Conservation (phyloP, 371 early-diverging fungal genomes). For the Rhizopus arrhizus region DNA sequence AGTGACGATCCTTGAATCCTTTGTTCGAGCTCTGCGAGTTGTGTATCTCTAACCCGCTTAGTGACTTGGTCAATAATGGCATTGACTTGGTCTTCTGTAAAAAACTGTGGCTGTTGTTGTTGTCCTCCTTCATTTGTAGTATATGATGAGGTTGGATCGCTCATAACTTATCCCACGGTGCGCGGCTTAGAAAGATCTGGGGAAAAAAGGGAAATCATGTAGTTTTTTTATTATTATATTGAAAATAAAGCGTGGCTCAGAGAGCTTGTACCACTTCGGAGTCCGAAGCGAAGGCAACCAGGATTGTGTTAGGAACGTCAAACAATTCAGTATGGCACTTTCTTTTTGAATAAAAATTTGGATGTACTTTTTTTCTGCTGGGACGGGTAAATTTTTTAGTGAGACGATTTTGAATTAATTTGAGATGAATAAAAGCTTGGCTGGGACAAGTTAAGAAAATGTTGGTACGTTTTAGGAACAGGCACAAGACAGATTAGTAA, state of each 20-base stretch:
- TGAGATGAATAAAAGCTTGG: slow-evolving; percentile 7
- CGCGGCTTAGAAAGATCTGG: too few species aligned
- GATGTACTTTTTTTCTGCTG: too few species aligned
- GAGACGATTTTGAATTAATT: slow-evolving; percentile 12
- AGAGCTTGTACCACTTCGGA: too few species aligned
- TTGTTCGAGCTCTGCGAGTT: neutral
- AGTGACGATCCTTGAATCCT: neutral
- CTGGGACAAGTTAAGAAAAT: slow-evolving; percentile 8
- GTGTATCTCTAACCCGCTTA: neutral
- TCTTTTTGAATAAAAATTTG: too few species aligned
- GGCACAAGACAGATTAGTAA: slow-evolving; percentile 11
- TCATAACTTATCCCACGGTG: too few species aligned
- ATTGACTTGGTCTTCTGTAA: slow-evolving; percentile 4
- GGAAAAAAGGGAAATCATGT: too few species aligned
- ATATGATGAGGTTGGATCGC: too few species aligned
- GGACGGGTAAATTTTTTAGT: slow-evolving; percentile 1
- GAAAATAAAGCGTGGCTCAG: too few species aligned
- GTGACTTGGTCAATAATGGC: slow-evolving; percentile 1
- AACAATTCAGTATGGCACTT: too few species aligned
- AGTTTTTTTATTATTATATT: too few species aligned
- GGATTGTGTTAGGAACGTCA: too few species aligned
- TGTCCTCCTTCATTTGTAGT: neutral
- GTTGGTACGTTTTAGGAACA: slow-evolving; percentile 10
- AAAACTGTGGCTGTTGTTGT: slow-evolving; percentile 4
- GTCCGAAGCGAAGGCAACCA: too few species aligned